Evolutionary conservation across 2,329 filamentous ascomycete species (phyloP).

Genomic region (Arthroderma sp.): DNA sequence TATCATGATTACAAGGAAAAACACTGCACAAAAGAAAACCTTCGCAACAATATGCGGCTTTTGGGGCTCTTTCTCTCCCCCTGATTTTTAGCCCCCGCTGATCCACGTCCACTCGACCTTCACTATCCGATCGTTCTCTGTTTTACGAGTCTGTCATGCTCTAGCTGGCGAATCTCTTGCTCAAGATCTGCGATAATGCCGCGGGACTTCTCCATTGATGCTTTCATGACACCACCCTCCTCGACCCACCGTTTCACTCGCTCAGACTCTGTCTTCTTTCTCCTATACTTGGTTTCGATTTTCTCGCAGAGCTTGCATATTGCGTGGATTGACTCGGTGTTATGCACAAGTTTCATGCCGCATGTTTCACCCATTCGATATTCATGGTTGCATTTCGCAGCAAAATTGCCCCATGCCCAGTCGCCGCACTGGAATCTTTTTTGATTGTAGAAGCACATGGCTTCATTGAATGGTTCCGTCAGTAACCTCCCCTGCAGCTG

Average conservation of each 20-base stretch:
- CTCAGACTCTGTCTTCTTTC: slow-evolving; percentile 58
- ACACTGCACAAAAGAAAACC: no score
- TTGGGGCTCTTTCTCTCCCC: not conserved
- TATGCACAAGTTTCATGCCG: slow-evolving; percentile 78
- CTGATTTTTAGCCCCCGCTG: slow-evolving; percentile 4
- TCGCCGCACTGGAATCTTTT: slow-evolving; percentile 74
- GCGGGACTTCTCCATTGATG: slow-evolving; percentile 52
- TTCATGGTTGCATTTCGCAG: slow-evolving; percentile 84
- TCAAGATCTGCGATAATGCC: slow-evolving; percentile 62
- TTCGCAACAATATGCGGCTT: no score
- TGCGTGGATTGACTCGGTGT: slow-evolving; percentile 49
- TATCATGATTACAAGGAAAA: no score
- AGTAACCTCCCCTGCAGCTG: not conserved
- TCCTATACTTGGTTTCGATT: slow-evolving; percentile 70
- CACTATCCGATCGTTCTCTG: slow-evolving; percentile 19
- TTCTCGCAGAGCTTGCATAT: slow-evolving; percentile 80
- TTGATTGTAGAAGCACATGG: slow-evolving; percentile 94
- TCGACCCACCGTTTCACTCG: slow-evolving; percentile 65
- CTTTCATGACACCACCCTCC: slow-evolving; percentile 50
- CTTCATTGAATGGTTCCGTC: slow-evolving; percentile 19
- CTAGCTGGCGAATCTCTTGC: slow-evolving; percentile 54
- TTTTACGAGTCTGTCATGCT: slow-evolving; percentile 40
- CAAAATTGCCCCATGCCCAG: slow-evolving; percentile 91
- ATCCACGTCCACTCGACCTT: slow-evolving; percentile 7
- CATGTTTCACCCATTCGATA: slow-evolving; percentile 95